Evolutionary conservation across 2,329 filamentous ascomycete genomes (phyloP), one percentile per base, ranked within the genome.

Genomic region (Diaporthe amygdali): DNA sequence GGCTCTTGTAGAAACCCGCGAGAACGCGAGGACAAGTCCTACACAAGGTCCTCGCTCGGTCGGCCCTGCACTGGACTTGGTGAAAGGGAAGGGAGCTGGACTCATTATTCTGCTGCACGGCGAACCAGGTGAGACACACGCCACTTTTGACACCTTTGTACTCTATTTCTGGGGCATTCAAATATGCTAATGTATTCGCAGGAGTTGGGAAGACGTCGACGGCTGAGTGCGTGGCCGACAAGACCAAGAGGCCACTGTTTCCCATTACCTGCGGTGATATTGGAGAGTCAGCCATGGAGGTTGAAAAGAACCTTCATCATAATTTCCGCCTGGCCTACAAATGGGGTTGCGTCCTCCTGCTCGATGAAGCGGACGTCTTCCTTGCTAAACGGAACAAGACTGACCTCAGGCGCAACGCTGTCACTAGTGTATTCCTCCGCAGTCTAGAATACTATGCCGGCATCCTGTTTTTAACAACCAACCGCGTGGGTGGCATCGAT

Each of bases 331-430:
- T 88, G 6, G 87, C 81, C 44, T 83, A 84, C 76, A 83, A 82
- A 7, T 88, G 84, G 78, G 83, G 82, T 25, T 87, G 84, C 39
- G 82, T 90, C 12, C 82, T 89, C 7, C 81, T 90, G 3, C 82
- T 90, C 5, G 88, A 90, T 76, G 89, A 91, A 77, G 88, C 87
- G 3, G 89, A 91, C 70, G 87, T 90, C 30, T 91, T 89, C 77
- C 84, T 91, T 12, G 87, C 90, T 76, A 78, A 84, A 64, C 87
- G 89, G 2, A 79, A 79, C 2, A 76, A 81, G 32, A 78, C 75
- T 30, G 84, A 87, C 74, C 81, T 86, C 55, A 78, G 77, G 27
- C 83, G 84, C 70, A 87, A 87, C 76, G 83, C 82, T 0, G 79
- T 87, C 10, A 85, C 87, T 34, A 84, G 83, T 20, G 66, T 68